Evolutionary conservation across 768 basidiomycete species (phyloP), one percentile per base, ranked within the genome.

Genomic region (Termitomyces bulborhizus): DNA sequence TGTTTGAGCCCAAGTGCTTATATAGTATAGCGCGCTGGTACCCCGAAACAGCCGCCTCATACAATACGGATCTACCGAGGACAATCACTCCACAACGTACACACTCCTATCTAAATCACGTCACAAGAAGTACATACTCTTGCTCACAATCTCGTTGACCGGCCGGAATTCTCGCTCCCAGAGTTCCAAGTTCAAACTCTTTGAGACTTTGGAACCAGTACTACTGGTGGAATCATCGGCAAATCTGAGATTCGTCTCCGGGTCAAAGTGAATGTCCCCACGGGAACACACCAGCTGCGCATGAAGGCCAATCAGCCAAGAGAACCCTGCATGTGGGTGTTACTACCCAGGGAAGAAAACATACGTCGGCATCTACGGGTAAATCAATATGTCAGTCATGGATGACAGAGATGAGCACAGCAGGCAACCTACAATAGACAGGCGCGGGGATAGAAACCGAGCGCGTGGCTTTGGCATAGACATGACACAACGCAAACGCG

Each of bases 391-490:
- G 21, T 56, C 42, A 53, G 47, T 32, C 34, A 41, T 41, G n/a
- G 21, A 50, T 53, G 44, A 39, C 39, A 54, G 45, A 43, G 32
- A 39, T n/a, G 42, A 29, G 36, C 15, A 12, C 31, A 34, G 15
- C 31, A 34, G 15, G 45, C 7, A 47, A 60, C 83, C 65, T 58
- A 86, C 85, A 85, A 57, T 86, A 86, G 0, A 86, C 83, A 0
- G 84, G 86, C 0, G 84, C 85, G 0, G 85, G 86, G 43, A 87
- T 83, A 0, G 83, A 86, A 3, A 86, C 86, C 0, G 84, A 82
- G n/a, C 83, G 76, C 1, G 86, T 86, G 11, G 85, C 78, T 4
- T 85, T 78, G 2, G 84, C 79, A 51, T 85, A 87, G n/a, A 83
- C 77, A 51, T 87, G 85, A 60, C 86, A 87, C 0, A 86, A 68